Conservation (phyloP, 2,329 filamentous ascomycete species). For the Calonectria crousiana region DNA sequence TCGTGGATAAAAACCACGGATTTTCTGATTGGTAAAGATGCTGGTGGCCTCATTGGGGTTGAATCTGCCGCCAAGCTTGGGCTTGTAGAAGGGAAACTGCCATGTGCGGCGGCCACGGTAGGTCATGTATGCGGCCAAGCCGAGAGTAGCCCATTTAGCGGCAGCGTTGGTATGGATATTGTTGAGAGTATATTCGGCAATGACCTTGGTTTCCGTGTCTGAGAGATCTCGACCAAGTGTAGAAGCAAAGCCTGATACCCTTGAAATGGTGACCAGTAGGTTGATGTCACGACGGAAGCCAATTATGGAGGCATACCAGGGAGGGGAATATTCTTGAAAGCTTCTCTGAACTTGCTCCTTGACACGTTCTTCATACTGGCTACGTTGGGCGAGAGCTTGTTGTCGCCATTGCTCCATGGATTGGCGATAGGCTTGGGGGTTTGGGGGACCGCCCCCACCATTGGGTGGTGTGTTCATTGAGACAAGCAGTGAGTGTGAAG, state of each 20-base stretch:
- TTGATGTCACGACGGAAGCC: slow-evolving; percentile 45
- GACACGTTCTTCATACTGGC: slow-evolving; percentile 46
- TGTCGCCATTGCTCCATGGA: slow-evolving; percentile 50
- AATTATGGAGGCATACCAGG: slow-evolving; percentile 47
- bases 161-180: slow-evolving; percentile 48
- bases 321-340: slow-evolving; percentile 49
- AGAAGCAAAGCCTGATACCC: slow-evolving; percentile 45
- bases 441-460: slow-evolving; percentile 27
- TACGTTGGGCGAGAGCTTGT: slow-evolving; percentile 42
- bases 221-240: slow-evolving; percentile 47
- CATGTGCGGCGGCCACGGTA: slow-evolving; percentile 44
- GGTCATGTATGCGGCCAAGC: slow-evolving; percentile 44
- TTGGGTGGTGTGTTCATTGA: slow-evolving; percentile 36
- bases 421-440: slow-evolving; percentile 41
- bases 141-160: slow-evolving; percentile 44
- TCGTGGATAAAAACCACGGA: slow-evolving; percentile 39
- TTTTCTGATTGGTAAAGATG: slow-evolving; percentile 43
- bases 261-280: slow-evolving; percentile 44
- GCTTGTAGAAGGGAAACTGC: slow-evolving; percentile 46
- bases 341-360: slow-evolving; percentile 48
- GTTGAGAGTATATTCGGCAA: slow-evolving; percentile 49
- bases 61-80: slow-evolving; percentile 41
- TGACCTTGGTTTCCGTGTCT: slow-evolving; percentile 51
- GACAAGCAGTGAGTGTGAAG: not conserved
- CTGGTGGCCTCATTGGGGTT: slow-evolving; percentile 45